A percentile compares a stretch with the other conserved stretches of the same genome.
Conservation (phyloP, 2,329 filamentous ascomycete genomes). For the Diaporthe capsici region DNA sequence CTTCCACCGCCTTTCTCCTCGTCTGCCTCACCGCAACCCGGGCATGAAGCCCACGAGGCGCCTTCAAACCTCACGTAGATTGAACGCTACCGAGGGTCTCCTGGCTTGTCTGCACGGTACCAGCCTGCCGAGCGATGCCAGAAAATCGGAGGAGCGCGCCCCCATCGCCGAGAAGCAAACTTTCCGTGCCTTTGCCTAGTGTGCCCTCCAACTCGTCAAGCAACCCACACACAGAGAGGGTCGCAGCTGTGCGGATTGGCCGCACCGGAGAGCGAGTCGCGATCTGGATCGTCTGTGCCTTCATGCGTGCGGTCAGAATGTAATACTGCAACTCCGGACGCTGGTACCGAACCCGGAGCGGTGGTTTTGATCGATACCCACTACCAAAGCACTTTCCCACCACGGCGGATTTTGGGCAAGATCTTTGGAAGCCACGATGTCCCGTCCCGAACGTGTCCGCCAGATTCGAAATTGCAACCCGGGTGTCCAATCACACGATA, state of each 20-base stretch:
- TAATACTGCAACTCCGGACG: constrained; percentile 1
- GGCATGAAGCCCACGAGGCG: neutral
- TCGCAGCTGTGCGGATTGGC: neutral
- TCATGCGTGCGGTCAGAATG: neutral
- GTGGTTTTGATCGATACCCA: constrained; percentile 32
- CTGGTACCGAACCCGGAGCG: constrained; percentile 31
- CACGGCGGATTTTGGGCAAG: constrained; percentile 25
- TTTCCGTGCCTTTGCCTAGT: constrained; percentile 24
- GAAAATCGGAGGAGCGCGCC: neutral
- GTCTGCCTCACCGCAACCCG: constrained; percentile 34
- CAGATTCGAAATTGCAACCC: neutral
- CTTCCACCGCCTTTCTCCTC: constrained; percentile 31
- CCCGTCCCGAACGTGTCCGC: constrained; percentile 1
- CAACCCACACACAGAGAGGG: neutral
- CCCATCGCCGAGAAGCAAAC: constrained; percentile 19
- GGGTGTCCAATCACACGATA: neutral
- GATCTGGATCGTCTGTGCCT: neutral
- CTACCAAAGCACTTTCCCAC: neutral
- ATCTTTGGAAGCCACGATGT: constrained; percentile 31
- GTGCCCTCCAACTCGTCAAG: constrained; percentile 1
- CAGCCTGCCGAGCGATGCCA: constrained; percentile 2
- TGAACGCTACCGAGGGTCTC: constrained; percentile 17
- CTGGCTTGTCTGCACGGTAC: neutral
- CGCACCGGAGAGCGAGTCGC: constrained; percentile 23
- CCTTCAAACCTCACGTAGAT: neutral